These are phyloP conservation scores for Rhodomyrtus psidioides DNA, from an alignment of 441 rosid genomes.

Conservation along the genomic window DNA sequence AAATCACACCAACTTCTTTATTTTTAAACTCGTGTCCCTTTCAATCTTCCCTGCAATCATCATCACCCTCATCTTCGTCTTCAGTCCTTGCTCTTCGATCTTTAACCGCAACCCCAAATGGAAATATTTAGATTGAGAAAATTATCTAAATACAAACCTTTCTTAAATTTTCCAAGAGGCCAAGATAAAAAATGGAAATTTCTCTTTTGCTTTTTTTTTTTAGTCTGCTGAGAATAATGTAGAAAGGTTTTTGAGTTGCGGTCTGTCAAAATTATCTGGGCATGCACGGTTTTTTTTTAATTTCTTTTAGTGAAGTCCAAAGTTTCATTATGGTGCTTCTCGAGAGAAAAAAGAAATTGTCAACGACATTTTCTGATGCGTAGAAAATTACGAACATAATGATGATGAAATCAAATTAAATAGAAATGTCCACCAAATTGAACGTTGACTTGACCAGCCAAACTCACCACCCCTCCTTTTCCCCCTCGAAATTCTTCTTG, in stretches of 20 bases:
- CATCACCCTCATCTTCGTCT: too few species aligned
- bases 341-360: too few species aligned
- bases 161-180: background rate
- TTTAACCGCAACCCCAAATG: too few species aligned
- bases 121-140: too few species aligned
- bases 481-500: background rate
- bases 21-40: too few species aligned
- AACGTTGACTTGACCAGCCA: background rate
- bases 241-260: background rate
- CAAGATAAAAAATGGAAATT: background rate
- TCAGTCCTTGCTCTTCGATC: too few species aligned
- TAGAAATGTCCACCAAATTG: background rate
- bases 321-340: background rate
- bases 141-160: too few species aligned
- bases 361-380: background rate
- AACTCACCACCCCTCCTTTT: background rate
- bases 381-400: background rate
- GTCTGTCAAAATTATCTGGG: background rate
- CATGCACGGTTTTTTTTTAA: background rate
- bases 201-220: fast-evolving
- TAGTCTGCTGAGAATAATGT: background rate
- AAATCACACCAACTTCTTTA: too few species aligned
- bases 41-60: too few species aligned
- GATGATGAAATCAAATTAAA: background rate
- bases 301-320: background rate